A percentile compares a stretch with the other conserved stretches of the same genome.
Evolutionary conservation across 2,329 filamentous ascomycete genomes (phyloP).

Genomic region (Aureobasidium mangrovei): DNA sequence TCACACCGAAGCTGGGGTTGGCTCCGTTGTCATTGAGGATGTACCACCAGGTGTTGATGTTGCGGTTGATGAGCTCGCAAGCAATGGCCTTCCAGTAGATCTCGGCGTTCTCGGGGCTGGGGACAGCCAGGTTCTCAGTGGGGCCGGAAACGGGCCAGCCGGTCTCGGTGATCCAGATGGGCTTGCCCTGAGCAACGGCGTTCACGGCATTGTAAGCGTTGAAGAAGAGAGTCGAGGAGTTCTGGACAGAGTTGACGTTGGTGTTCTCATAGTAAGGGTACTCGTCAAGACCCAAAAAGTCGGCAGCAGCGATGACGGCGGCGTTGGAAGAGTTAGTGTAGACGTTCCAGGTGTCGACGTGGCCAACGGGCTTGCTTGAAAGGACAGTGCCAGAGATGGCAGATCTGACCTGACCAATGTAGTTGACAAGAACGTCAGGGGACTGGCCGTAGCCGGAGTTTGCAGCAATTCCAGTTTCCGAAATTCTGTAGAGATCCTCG

Average conservation of each 20-base stretch:
- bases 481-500: conserved; percentile 55
- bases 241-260: conserved; percentile 55
- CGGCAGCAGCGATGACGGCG: conserved; percentile 57
- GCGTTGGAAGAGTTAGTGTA: conserved; percentile 66
- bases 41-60: conserved; percentile 62
- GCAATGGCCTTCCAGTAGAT: conserved; percentile 73
- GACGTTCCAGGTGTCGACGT: conserved; percentile 77
- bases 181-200: conserved; percentile 53
- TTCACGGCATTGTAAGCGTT: conserved; percentile 54
- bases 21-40: conserved; percentile 54
- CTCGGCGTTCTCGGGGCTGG: conserved; percentile 60
- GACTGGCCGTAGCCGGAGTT: conserved; percentile 54
- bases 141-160: conserved; percentile 73
- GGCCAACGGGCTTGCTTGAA: conserved; percentile 52
- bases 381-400: conserved; percentile 56
- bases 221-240: conserved; percentile 59
- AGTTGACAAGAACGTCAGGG: conserved; percentile 54
- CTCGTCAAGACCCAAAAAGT: conserved; percentile 77
- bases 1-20: conserved; percentile 62
- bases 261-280: conserved; percentile 68
- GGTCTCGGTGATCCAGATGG: conserved; percentile 80
- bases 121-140: conserved; percentile 51
- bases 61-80: conserved; percentile 57
- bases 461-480: conserved; percentile 46
- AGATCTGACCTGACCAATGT: conserved; percentile 60